Base-by-base conservation (phyloP, 2,329 filamentous ascomycete genomes). In the Penicillium sp. region DNA sequence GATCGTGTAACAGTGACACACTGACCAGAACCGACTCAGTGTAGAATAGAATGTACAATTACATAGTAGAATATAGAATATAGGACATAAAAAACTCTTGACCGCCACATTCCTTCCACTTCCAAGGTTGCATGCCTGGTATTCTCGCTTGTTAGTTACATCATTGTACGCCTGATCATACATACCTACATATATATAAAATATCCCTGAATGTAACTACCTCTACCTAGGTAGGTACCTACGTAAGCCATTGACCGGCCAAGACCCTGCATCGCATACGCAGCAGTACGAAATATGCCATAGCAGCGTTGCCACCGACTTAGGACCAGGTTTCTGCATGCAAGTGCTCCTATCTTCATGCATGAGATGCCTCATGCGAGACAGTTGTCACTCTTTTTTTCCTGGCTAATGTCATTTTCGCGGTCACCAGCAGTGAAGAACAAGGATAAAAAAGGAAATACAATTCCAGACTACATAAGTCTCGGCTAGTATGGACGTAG, bases 281-380 rank as follows among this genome's bases (percentile, higher is more conserved):
- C 18, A 18, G n/a, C 35, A 40, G 35, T 40, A 35, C 28, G 30
- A 42, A 42, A 42, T 3, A 20, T 20, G 38, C 12, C n/a, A 20
- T 7, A 18, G n/a, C 30, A 9, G 35, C 18, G 3, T 16, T 18
- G 16, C 38, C n/a, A n/a, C n/a, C n/a, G n/a, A n/a, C n/a, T n/a
- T n/a, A n/a, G n/a, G n/a, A n/a, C n/a, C n/a, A n/a, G n/a, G n/a
- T n/a, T n/a, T n/a, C 38, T 20, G 38, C 38, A 42, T 42, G 38
- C n/a, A 42, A 18, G 38, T 20, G 38, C 14, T 40, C n/a, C 8
- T 40, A 40, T 42, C 3, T 12, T 42, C 38, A 46, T 46, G 50
- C 50, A 52, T 52, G 40, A 45, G 50, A 52, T 46, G 50, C 42
- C 26, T 52, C 40, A 52, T 52, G 50, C 40, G 26, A 20, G 38